Conservation (phyloP, 345 rosid species). For the Camelina laxa region DNA sequence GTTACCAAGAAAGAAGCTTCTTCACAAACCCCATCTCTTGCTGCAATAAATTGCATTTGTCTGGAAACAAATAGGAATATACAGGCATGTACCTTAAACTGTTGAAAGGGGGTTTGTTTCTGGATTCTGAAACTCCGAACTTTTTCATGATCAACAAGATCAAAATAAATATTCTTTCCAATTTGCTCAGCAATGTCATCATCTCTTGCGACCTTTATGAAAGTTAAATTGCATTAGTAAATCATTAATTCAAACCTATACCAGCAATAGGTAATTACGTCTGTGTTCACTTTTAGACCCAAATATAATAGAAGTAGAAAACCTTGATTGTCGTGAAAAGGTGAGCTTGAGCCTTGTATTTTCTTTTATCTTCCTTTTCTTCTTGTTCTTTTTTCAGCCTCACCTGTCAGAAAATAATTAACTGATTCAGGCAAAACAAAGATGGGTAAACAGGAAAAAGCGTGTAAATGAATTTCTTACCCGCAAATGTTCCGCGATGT, state of each 20-base stretch:
- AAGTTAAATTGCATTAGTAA: slow-evolving; percentile 37
- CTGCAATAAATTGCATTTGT: not conserved
- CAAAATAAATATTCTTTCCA: slow-evolving; percentile 92
- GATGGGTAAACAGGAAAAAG: not conserved
- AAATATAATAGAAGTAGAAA: slow-evolving; percentile 25
- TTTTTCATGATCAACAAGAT: slow-evolving; percentile 98
- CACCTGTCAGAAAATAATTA: slow-evolving; percentile 57
- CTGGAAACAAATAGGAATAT: slow-evolving; percentile 12
- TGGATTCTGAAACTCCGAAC: slow-evolving; percentile 90
- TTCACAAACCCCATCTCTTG: not conserved
- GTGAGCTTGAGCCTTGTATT: slow-evolving; percentile 92
- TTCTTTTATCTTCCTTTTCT: slow-evolving; percentile 88
- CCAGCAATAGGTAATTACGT: not conserved
- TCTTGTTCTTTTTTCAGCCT: slow-evolving; percentile 95
- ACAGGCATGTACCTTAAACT: slow-evolving; percentile 67
- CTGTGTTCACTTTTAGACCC: not conserved
- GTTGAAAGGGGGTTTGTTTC: slow-evolving; percentile 73
- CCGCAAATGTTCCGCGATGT: slow-evolving; percentile 97
- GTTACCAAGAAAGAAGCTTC: not conserved
- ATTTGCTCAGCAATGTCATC: slow-evolving; percentile 87
- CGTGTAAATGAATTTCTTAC: slow-evolving; percentile 48
- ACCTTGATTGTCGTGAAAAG: slow-evolving; percentile 96
- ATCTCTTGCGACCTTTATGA: slow-evolving; percentile 65
- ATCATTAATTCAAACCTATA: slow-evolving; percentile 20
- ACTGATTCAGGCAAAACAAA: slow-evolving; percentile 30